phyloP scores from a whole-genome alignment of 108 stramenopile genomes.

The Cyclotella baltica region DNA sequence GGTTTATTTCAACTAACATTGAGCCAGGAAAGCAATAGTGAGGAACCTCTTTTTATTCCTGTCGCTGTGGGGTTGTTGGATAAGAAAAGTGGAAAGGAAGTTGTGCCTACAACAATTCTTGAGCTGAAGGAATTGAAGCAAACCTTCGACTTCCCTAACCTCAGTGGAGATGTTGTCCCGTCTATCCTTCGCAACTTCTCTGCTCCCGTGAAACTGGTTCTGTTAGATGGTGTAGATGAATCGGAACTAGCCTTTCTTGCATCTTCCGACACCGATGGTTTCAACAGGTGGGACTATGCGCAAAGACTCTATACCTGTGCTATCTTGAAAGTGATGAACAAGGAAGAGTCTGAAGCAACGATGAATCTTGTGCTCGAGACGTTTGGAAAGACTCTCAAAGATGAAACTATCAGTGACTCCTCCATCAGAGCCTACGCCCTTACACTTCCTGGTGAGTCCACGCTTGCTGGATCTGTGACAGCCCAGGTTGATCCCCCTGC shows the following conservation, averaged over 20 bases:
- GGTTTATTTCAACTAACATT: conserved; percentile 64
- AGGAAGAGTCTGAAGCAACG: conserved; percentile 14
- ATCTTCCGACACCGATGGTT: conserved; percentile 79
- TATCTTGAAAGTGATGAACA: conserved; percentile 50
- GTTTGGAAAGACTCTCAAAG: conserved; percentile 42
- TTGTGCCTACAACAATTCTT: conserved; percentile 79
- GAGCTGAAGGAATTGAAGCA: conserved; percentile 86
- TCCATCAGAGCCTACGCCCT: conserved; percentile 70
- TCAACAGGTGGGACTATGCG: conserved; percentile 81
- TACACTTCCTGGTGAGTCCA: conserved; percentile 61
- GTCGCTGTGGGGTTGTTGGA: conserved; percentile 91
- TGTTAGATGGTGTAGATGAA: conserved; percentile 48
- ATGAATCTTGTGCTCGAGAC: conserved; percentile 47
- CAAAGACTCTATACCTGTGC: conserved; percentile 57
- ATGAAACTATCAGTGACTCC: conserved; percentile 41
- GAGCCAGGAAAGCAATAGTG: conserved; percentile 62
- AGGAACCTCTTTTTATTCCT: conserved; percentile 92
- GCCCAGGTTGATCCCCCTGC: conserved; percentile 60
- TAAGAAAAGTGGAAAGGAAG: conserved; percentile 79
- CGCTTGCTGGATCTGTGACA: conserved; percentile 59
- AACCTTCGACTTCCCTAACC: conserved; percentile 82
- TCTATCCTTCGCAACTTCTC: conserved; percentile 92
- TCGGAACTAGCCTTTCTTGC: conserved; percentile 66
- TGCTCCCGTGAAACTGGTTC: conserved; percentile 92
- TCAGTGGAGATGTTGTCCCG: conserved; percentile 82